Evolutionary conservation across 2,329 filamentous ascomycete genomes (phyloP), one percentile per base, ranked within the genome.

Genomic region (Fusarium anthophilum): DNA sequence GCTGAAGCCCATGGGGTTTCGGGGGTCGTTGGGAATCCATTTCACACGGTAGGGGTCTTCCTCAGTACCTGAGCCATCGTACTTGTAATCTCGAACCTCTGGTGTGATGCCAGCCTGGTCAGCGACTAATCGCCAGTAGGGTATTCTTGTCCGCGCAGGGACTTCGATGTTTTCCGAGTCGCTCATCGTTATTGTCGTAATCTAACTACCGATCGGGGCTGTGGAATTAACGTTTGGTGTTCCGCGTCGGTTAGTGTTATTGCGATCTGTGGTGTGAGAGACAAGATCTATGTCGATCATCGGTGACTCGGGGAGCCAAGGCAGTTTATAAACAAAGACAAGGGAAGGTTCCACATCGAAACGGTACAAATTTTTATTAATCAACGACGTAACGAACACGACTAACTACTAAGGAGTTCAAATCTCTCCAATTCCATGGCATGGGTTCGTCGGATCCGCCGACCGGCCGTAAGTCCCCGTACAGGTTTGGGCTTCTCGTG

Each of bases 21-120:
- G 58, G 5, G 72, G 72, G 10, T 74, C 72, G 41, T 74, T 72
- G 63, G 72, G 72, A 13, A 74, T 74, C 72, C 72, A 74, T 72
- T 66, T 74, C 43, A 74, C 72, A 17, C 35, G 69, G 30, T 74
- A 74, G 6, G 72, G 72, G 20, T 75, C 72, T 24, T 72, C 62
- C 30, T 75, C 68, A 30, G 72, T 74, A 51, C 72, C 72, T 32
- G 68, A 69, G 14, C 72, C 72, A 35, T 74, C 63, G 39, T 74
- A 74, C 26, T 74, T 74, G 72, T 65, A 66, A 54, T 75, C 68
- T 32, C 28, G 38, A 62, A 74, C 72, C 43, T 69, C 72, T 17
- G 72, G 72, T 45, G 72, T 74, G 17, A 74, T 54, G n/a, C 72
- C 72, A 24, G 72, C 56, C 39, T 74, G 72, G 28, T 74, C 72